phyloP scores from a whole-genome alignment of 78 protist genomes.

The Salpingoeca rosetta region DNA sequence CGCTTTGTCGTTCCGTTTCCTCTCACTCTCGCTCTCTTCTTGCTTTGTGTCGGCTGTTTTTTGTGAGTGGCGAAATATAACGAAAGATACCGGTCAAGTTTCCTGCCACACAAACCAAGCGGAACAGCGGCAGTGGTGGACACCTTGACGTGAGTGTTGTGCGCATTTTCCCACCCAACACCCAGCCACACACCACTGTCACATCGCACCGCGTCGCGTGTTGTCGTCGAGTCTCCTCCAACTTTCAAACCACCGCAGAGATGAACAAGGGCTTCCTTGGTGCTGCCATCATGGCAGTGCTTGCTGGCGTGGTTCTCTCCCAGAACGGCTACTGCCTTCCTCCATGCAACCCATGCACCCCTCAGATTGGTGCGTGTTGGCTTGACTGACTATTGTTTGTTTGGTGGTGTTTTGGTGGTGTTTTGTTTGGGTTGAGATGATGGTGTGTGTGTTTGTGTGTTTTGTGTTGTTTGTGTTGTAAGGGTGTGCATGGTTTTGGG shows the following conservation, averaged over 20 bases:
- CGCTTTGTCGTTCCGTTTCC: not conserved
- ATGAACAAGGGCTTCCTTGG: not conserved
- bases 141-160: too few species aligned
- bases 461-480: too few species aligned
- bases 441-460: too few species aligned
- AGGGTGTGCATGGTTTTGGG: too few species aligned
- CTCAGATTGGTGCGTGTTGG: not conserved
- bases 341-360: not conserved
- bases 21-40: not conserved
- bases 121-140: too few species aligned
- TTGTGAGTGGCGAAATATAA: not conserved
- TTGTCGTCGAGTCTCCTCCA: not conserved
- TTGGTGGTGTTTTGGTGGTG: too few species aligned
- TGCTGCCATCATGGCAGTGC: not conserved
- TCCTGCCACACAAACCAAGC: too few species aligned
- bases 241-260: not conserved
- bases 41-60: not conserved
- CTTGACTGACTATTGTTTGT: too few species aligned
- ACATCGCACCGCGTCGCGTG: not conserved
- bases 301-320: not conserved
- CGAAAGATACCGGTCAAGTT: too few species aligned
- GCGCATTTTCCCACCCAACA: too few species aligned
- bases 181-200: too few species aligned
- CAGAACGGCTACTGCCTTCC: not conserved
- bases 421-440: too few species aligned